These are phyloP conservation scores for Candida arabinofermentans DNA, from an alignment of 805 yeast genomes.

Conservation along the genomic window DNA sequence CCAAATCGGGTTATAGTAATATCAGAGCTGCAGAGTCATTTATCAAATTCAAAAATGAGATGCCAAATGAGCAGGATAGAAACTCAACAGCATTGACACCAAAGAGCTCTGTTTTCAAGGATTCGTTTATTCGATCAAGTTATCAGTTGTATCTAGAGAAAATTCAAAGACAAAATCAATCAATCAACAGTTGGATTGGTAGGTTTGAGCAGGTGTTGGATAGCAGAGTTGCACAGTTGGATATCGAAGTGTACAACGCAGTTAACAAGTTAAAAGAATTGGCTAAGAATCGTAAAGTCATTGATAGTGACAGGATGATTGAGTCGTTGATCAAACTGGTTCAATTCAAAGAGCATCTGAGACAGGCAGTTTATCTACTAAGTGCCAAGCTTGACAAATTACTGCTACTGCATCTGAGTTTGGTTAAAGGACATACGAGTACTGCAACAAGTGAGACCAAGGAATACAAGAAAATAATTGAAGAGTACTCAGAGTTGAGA, in stretches of 20 bases:
- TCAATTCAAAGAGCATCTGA: background rate
- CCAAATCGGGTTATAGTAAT: conserved; percentile 8
- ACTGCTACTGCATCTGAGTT: background rate
- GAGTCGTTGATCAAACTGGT: background rate
- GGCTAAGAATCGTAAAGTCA: background rate
- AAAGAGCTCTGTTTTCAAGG: conserved; percentile 17
- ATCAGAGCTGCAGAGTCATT: conserved; percentile 11
- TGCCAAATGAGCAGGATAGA: conserved; percentile 6
- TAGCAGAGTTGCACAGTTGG: conserved; percentile 6
- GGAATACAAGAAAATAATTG: background rate
- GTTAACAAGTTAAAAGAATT: background rate
- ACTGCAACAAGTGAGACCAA: background rate
- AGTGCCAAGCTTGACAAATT: background rate
- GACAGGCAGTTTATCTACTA: background rate
- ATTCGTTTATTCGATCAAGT: conserved; percentile 22
- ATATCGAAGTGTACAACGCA: background rate
- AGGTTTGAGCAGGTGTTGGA: conserved; percentile 16
- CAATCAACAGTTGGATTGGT: conserved; percentile 10
- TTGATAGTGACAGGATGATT: background rate
- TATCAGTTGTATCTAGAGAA: conserved; percentile 24
- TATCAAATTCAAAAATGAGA: conserved; percentile 7
- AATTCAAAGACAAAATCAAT: conserved; percentile 12
- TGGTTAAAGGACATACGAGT: background rate
- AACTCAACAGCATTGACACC: conserved; percentile 18
- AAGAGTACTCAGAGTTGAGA: conserved; percentile 5